A percentile compares a stretch with the other conserved stretches of the same genome.
Conservation (phyloP, 768 basidiomycete genomes). For the Obba rivulosa region DNA sequence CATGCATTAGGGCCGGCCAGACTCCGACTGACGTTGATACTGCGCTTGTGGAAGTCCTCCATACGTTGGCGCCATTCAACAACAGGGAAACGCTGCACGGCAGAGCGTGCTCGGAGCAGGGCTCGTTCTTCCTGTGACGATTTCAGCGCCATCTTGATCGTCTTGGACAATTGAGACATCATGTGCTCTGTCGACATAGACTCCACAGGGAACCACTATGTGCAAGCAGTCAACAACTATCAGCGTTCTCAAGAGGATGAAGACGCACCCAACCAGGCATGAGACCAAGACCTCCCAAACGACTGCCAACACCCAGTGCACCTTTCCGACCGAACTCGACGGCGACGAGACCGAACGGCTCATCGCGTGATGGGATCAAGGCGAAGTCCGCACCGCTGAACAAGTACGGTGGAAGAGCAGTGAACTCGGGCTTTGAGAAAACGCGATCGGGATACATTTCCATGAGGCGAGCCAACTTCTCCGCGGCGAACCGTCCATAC, state of each 20-base stretch:
- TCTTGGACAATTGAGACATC: constrained; percentile 91
- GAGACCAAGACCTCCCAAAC: constrained; percentile 88
- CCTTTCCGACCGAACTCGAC: constrained; percentile 97
- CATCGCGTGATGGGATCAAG: constrained; percentile 91
- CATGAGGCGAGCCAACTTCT: constrained; percentile 90
- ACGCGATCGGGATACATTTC: constrained; percentile 93
- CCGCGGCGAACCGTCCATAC: constrained; percentile 92
- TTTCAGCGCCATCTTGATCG: constrained; percentile 90
- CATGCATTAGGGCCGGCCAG: constrained; percentile 72
- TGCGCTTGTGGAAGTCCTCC: constrained; percentile 91
- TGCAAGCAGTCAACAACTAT: background rate
- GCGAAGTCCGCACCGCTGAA: constrained; percentile 97
- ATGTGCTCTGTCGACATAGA: constrained; percentile 90
- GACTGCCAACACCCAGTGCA: constrained; percentile 91
- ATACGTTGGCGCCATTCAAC: constrained; percentile 95
- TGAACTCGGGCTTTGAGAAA: constrained; percentile 96
- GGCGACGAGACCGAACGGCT: constrained; percentile 93
- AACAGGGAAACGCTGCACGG: constrained; percentile 94
- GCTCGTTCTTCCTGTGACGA: constrained; percentile 89
- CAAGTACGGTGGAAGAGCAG: constrained; percentile 85
- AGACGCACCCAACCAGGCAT: constrained; percentile 94
- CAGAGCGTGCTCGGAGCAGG: constrained; percentile 87
- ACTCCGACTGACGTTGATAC: constrained; percentile 65
- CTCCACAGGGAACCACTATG: constrained; percentile 94
- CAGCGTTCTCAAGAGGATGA: background rate